These are phyloP conservation scores for Ogataea pini DNA, from an alignment of 805 yeast genomes.

Conservation along the genomic window DNA sequence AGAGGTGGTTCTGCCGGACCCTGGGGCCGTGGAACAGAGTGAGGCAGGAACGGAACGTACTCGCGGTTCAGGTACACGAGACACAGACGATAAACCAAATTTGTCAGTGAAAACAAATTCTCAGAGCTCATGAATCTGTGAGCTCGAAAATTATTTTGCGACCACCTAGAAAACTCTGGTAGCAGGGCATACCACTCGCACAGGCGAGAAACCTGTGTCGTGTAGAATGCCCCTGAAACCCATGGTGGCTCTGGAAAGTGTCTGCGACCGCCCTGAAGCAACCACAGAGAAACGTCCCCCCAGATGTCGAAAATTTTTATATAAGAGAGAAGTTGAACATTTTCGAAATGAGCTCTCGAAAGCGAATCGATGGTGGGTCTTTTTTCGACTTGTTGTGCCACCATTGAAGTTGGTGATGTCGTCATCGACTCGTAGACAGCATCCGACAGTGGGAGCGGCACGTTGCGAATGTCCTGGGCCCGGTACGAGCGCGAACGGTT, in stretches of 20 bases:
- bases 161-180: slow-evolving; percentile 8
- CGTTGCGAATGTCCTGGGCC: background rate
- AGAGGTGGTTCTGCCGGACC: slow-evolving; percentile 14
- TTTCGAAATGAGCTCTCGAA: background rate
- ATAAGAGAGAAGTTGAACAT: slow-evolving; percentile 2
- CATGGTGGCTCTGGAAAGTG: slow-evolving; percentile 6
- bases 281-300: slow-evolving; percentile 14
- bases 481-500: slow-evolving; percentile 8
- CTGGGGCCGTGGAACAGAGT: slow-evolving; percentile 10
- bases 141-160: slow-evolving; percentile 1
- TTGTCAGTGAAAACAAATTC: background rate
- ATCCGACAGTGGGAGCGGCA: slow-evolving; percentile 13
- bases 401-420: background rate
- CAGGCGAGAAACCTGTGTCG: background rate
- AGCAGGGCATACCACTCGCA: slow-evolving; percentile 1
- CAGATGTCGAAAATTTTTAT: slow-evolving; percentile 11
- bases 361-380: slow-evolving; percentile 1
- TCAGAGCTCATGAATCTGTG: slow-evolving; percentile 8
- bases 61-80: slow-evolving; percentile 11
- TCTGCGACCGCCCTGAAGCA: slow-evolving; percentile 12
- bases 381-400: background rate
- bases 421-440: slow-evolving; percentile 6
- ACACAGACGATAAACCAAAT: slow-evolving; percentile 7
- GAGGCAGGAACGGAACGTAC: slow-evolving; percentile 15
- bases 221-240: slow-evolving; percentile 5